Evolutionary conservation across 2,329 filamentous ascomycete genomes (phyloP).

Genomic region (Neonectria coccinea): DNA sequence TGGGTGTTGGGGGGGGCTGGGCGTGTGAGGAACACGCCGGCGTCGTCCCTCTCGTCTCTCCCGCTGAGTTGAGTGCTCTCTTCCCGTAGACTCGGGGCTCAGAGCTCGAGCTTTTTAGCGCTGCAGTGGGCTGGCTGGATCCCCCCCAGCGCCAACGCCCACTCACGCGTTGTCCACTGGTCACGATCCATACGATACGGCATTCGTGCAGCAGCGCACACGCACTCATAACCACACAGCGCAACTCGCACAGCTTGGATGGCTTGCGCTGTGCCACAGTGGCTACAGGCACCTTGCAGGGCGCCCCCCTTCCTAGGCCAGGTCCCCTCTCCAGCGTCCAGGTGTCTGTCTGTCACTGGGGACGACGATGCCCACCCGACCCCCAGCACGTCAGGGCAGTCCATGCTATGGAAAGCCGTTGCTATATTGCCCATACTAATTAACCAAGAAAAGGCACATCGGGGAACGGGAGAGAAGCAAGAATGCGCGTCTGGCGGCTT

Average conservation of each 20-base stretch:
- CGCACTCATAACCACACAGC: neutral
- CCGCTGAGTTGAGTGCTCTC: no score
- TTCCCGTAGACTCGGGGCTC: conserved; percentile 9
- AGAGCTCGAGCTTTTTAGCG: conserved; percentile 13
- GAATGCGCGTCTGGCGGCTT: neutral
- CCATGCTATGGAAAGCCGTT: neutral
- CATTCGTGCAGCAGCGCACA: neutral
- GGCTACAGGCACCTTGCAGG: neutral
- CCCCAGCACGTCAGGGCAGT: neutral
- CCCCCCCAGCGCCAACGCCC: conserved; percentile 1
- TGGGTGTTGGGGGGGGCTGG: neutral
- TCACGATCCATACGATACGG: neutral
- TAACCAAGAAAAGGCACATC: neutral
- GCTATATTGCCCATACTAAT: neutral
- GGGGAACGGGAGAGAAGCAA: neutral
- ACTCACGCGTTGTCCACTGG: neutral
- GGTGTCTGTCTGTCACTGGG: neutral
- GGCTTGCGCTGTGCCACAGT: neutral
- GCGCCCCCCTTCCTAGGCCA: neutral
- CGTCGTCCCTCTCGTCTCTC: neutral
- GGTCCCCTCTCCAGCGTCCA: neutral
- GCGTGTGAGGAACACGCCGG: neutral
- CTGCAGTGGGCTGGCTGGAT: neutral
- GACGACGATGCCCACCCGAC: neutral
- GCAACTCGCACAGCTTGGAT: neutral